These are phyloP conservation scores for Umbelopsis ramanniana DNA, from an alignment of 192 early-diverging fungal genomes.

Conservation along the genomic window DNA sequence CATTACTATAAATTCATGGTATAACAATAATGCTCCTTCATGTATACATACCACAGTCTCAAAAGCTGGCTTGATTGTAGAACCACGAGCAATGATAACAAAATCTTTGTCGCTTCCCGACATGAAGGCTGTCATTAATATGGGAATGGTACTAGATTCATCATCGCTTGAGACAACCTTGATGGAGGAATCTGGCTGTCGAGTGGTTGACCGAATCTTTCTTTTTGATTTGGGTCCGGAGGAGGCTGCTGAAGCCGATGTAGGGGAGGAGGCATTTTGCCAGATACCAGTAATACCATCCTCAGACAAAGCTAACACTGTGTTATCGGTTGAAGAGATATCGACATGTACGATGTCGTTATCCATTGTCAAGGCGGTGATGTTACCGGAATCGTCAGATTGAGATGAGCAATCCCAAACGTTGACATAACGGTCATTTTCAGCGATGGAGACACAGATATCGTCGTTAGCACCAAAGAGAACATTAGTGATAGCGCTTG, in stretches of 20 bases:
- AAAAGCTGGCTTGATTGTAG: slow-evolving; percentile 55
- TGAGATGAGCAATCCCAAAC: slow-evolving; percentile 54
- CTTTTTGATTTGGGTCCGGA: slow-evolving; percentile 29
- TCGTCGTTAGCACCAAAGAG: slow-evolving; percentile 49
- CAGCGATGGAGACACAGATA: slow-evolving; percentile 49
- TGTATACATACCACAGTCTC: slow-evolving; percentile 53
- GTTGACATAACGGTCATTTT: slow-evolving; percentile 60
- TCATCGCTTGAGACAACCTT: slow-evolving; percentile 48
- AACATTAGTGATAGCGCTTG: slow-evolving; percentile 50
- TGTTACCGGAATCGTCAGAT: slow-evolving; percentile 44
- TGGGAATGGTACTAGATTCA: slow-evolving; percentile 43
- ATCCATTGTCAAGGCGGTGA: slow-evolving; percentile 53
- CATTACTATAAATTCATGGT: slow-evolving; percentile 33
- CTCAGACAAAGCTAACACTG: slow-evolving; percentile 56
- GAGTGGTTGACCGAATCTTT: slow-evolving; percentile 52
- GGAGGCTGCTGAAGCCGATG: slow-evolving; percentile 32
- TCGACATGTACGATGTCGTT: slow-evolving; percentile 50
- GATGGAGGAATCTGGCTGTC: slow-evolving; percentile 46
- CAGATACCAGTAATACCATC: slow-evolving; percentile 56
- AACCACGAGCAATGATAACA: slow-evolving; percentile 55
- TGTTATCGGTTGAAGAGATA: slow-evolving; percentile 45
- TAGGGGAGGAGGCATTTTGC: slow-evolving; percentile 46
- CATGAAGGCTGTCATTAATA: slow-evolving; percentile 51
- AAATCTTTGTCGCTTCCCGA: slow-evolving; percentile 28
- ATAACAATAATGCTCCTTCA: slow-evolving; percentile 35